Evolutionary conservation across 2,329 filamentous ascomycete species (phyloP).

Genomic region (Coleophoma eucalyptorum): DNA sequence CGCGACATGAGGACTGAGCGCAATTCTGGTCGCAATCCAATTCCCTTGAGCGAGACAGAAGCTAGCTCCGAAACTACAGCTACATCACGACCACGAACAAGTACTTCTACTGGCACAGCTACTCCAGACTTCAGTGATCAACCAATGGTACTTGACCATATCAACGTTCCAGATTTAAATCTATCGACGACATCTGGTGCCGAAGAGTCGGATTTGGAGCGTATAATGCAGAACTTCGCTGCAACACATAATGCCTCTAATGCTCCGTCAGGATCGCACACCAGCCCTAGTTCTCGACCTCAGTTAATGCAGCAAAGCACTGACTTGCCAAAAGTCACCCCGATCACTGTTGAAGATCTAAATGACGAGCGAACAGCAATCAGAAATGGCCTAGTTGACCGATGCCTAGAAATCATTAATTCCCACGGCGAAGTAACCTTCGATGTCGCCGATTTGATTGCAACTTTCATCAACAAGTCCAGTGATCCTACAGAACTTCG

Average conservation of each 20-base stretch:
- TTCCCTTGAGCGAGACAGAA: conserved; percentile 57
- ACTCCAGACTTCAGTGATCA: conserved; percentile 20
- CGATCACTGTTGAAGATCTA: conserved; percentile 70
- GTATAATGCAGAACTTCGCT: neutral
- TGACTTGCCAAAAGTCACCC: conserved; percentile 6
- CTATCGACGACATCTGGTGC: neutral
- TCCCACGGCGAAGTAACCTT: conserved; percentile 86
- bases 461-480: conserved; percentile 61
- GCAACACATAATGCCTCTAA: neutral
- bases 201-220: neutral
- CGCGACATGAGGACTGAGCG: conserved; percentile 53
- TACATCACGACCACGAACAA: conserved; percentile 25
- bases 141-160: conserved; percentile 13
- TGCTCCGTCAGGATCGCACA: neutral
- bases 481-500: conserved; percentile 51
- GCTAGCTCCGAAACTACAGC: conserved; percentile 18
- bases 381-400: conserved; percentile 76
- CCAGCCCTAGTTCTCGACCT: neutral
- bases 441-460: conserved; percentile 84
- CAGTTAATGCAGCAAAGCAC: neutral
- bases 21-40: conserved; percentile 60
- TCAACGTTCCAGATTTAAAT: conserved; percentile 1
- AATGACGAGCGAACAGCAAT: conserved; percentile 72
- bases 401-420: conserved; percentile 85
- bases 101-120: conserved; percentile 20